Conservation (phyloP, 495 filamentous ascomycete genomes). For the Tuber microsphaerosporum region DNA sequence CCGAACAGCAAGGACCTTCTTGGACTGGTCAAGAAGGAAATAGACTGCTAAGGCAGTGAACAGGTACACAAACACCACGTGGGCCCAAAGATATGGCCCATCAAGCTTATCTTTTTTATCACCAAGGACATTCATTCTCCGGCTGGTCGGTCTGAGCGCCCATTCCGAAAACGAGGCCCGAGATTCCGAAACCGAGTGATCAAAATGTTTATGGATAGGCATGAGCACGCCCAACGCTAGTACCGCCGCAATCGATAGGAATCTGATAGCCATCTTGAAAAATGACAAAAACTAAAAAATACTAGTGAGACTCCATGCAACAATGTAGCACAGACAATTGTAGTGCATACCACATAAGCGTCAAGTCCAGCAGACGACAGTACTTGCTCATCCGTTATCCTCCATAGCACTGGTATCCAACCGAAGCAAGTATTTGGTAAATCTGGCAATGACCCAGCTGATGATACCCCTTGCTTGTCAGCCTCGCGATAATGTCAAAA, state of each 20-base stretch:
- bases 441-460: conserved; percentile 67
- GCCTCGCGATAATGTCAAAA: neutral
- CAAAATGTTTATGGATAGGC: conserved; percentile 69
- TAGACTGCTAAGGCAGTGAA: conserved; percentile 80
- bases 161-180: conserved; percentile 9
- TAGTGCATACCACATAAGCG: conserved; percentile 72
- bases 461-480: conserved; percentile 57
- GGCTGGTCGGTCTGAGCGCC: conserved; percentile 2
- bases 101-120: conserved; percentile 43
- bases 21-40: conserved; percentile 71
- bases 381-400: conserved; percentile 80
- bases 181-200: conserved; percentile 16
- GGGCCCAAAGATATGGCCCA: conserved; percentile 75
- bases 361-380: conserved; percentile 87
- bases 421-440: conserved; percentile 83
- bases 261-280: conserved; percentile 85
- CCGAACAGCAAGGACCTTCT: conserved; percentile 70
- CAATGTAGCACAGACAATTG: neutral
- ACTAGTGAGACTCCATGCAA: neutral
- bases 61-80: conserved; percentile 82
- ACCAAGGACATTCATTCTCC: conserved; percentile 27
- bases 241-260: conserved; percentile 69
- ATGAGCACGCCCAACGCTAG: conserved; percentile 72
- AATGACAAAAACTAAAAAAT: conserved; percentile 71
- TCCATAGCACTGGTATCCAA: conserved; percentile 88